Base-by-base conservation (phyloP, 371 early-diverging fungal species). In the Apophysomyces ossiformis region DNA sequence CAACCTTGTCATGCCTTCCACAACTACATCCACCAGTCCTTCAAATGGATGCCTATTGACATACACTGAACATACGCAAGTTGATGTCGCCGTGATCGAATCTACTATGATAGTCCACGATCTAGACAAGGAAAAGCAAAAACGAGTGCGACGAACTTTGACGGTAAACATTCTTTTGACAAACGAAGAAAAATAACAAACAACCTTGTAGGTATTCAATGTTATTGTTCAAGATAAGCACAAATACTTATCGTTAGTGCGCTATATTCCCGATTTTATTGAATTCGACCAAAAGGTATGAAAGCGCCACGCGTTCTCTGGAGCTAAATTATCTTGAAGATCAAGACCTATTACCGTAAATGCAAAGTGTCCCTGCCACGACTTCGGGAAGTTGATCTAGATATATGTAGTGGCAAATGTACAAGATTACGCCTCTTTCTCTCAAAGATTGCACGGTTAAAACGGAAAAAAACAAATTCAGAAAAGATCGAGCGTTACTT, bases 231-330 rank as follows among this genome's bases (percentile, higher is more conserved):
- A 87, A 62, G 81, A 85, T 38, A 60, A 72, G 16, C 60, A 75
- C 35, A 71, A 79, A 41, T 77, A 84, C 60, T 73, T 84, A 39
- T 71, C 78, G 32, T 67, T 88, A 16, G 74, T 81, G 39, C 76
- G 89, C 37, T 85, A 85, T 70, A 80, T 88, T 58, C 79, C 86
- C 50, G 89, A 88, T 66, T 78, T 88, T 70, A 32, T 82, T 58
- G 85, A 84, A 37, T 85, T 88, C 76, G 85, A 88, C 61, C 78
- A 79, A 58, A 85, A 78, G 77, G 89, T 85, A 79, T 37, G 32
- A 21, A 61, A 43, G 15, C 16, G 11, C 26, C 21, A 26, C 54
- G n/a, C 54, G 21, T 50, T 8, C 54, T n/a, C 32, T 2, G 2
- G 7, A 21, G 54, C 54, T 37, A 37, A 39, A 37, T 16, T 16